These are phyloP conservation scores for Novymonas esmeraldas DNA, from an alignment of 208 protist species.

Conservation along the genomic window DNA sequence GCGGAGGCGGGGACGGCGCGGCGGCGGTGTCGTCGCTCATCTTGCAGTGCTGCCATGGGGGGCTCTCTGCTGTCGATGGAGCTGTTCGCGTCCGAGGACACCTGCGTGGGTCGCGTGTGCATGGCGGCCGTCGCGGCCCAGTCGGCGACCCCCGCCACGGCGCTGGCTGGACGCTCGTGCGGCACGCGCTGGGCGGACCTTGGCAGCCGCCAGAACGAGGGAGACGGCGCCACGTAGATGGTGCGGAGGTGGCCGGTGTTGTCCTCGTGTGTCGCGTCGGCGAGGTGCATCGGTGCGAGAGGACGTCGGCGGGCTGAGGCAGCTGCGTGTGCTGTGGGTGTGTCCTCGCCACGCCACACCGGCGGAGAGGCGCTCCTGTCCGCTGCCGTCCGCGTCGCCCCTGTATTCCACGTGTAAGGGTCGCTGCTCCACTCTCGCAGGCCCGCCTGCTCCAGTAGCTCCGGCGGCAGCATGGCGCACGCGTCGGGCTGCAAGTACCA, in stretches of 20 bases:
- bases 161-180: too few relatives aligned
- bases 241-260: background rate
- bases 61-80: too few relatives aligned
- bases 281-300: background rate
- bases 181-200: background rate
- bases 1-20: background rate
- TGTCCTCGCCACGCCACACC: background rate
- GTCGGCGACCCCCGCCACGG: too few relatives aligned
- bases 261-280: background rate
- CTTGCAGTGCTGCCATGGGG: too few relatives aligned
- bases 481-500: constrained; percentile 1
- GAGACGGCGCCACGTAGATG: constrained; percentile 22
- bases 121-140: too few relatives aligned
- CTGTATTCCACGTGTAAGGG: background rate
- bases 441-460: constrained; percentile 5
- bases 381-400: too few relatives aligned
- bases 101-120: too few relatives aligned
- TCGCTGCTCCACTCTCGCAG: constrained; percentile 6
- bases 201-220: constrained; percentile 18
- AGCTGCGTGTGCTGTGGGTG: background rate
- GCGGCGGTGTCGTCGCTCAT: too few relatives aligned
- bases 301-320: background rate
- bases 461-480: constrained; percentile 8
- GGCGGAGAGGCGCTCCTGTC: too few relatives aligned
- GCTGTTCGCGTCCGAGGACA: too few relatives aligned